phyloP scores from a whole-genome alignment of 75 land plant genomes.

The Adiantum capillusveneris region DNA sequence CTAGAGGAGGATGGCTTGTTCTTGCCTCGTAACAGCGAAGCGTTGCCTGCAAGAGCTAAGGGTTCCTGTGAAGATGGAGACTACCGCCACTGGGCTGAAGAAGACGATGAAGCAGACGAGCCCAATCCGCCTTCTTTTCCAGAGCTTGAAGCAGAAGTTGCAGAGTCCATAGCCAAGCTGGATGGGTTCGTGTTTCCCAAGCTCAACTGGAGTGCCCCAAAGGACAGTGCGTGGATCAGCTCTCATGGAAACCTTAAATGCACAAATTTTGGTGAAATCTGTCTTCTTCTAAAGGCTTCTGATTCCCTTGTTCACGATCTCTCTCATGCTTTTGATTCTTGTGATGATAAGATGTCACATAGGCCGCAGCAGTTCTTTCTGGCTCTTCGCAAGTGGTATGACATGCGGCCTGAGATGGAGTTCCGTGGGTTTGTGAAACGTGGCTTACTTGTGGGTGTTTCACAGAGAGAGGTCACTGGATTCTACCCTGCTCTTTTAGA shows the following conservation, averaged over 20 bases:
- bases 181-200: constrained; percentile 84
- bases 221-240: constrained; percentile 86
- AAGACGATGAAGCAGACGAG: constrained; percentile 29
- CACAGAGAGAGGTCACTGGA: constrained; percentile 79
- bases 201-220: constrained; percentile 93
- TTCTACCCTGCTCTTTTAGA: constrained; percentile 62
- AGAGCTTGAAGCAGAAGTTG: constrained; percentile 49
- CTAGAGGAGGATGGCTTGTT: constrained; percentile 59
- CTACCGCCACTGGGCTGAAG: constrained; percentile 42
- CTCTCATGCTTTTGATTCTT: constrained; percentile 67
- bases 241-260: constrained; percentile 52
- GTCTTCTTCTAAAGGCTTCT: constrained; percentile 64
- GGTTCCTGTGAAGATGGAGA: constrained; percentile 29
- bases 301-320: constrained; percentile 68
- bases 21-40: constrained; percentile 52
- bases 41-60: constrained; percentile 51
- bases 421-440: constrained; percentile 68
- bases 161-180: constrained; percentile 43
- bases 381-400: constrained; percentile 79
- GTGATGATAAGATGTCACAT: constrained; percentile 36
- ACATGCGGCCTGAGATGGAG: constrained; percentile 74
- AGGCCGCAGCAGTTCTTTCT: constrained; percentile 42
- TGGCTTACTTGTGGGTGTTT: constrained; percentile 46
- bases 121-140: constrained; percentile 51
- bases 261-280: constrained; percentile 63